Conservation (phyloP, 78 protist species). For the Dictyostelium brefeldianum region DNA sequence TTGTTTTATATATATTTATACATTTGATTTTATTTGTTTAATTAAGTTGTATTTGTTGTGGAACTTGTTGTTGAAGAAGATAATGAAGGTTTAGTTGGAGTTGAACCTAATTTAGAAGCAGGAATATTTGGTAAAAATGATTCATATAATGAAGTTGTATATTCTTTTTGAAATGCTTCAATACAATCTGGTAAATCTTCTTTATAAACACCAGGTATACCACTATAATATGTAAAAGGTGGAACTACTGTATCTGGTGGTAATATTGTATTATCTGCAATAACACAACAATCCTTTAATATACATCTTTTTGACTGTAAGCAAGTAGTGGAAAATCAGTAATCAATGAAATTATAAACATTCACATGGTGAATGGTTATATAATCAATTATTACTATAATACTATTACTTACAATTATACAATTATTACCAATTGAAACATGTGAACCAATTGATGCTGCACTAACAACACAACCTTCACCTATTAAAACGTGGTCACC, state of each 20-base stretch:
- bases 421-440: constrained; percentile 77
- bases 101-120: neutral
- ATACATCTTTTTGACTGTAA: constrained; percentile 79
- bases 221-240: constrained; percentile 54
- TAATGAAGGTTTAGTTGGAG: neutral
- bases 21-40: too few relatives aligned
- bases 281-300: constrained; percentile 78
- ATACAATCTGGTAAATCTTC: constrained; percentile 71
- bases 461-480: constrained; percentile 64
- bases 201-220: constrained; percentile 54
- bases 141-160: constrained; percentile 55
- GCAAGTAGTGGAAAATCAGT: neutral
- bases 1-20: too few relatives aligned
- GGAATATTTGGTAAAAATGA: constrained; percentile 31
- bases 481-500: constrained; percentile 72
- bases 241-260: constrained; percentile 83
- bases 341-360: neutral
- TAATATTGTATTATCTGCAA: constrained; percentile 53
- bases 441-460: constrained; percentile 70
- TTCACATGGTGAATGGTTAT: neutral
- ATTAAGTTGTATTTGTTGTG: neutral
- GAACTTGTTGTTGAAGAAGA: neutral
- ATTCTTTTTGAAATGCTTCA: constrained; percentile 59
- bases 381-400: neutral
- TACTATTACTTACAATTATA: constrained; percentile 37